Base-by-base conservation (phyloP, 1,284 basidiomycete species). In the Tausonia pullulans region DNA sequence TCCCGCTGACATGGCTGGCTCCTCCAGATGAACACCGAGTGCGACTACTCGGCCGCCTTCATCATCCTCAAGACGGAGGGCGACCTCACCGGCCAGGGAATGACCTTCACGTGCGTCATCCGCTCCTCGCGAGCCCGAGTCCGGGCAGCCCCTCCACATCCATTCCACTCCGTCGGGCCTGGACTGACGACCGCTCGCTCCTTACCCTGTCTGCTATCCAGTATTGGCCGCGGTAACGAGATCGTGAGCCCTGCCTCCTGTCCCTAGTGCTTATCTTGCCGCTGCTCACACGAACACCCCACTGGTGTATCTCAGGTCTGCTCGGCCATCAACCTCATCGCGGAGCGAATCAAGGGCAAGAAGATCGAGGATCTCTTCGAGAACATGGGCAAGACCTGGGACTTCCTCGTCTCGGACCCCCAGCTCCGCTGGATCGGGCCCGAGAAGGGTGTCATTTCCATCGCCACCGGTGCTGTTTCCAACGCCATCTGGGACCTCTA, bases 11-110 rank as follows among this genome's bases (percentile, higher is more conserved):
- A 69, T 61, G 68, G 65, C 10, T 69, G 67, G 66, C 68, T 43
- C 5, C 39, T 2, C 66, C 73, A 72, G 75, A 77, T 67, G 72
- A 62, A 51, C 60, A 60, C 45, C n/a, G 56, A 53, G 11, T 40
- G 55, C 77, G 91, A 96, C 77, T 97, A 97, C 78, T 92, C 89
- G 1, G 89, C 91, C 0, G 93, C 93, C 2, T 96, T 96, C 74
- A 80, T 96, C 57, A 83, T 84, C 8, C 79, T 97, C 64, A 79
- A 83, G 70, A 93, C 92, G 4, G 71, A 74, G 60, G 69, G 72
- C 46, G 81, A 84, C 62, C 83, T 93, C 58, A 82, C 85, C 62
- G 91, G 92, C 45, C 85, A 90, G 71, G 92, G 93, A 61, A 92
- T 95, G 92, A 94, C 93, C 11, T 96, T 96, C 75, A 95, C 75